Percentiles rank a stretch among this genome's conserved stretches.
Evolutionary conservation across 192 early-diverging fungal genomes (phyloP).

Genomic region (Phlyctochytrium bullatum): DNA sequence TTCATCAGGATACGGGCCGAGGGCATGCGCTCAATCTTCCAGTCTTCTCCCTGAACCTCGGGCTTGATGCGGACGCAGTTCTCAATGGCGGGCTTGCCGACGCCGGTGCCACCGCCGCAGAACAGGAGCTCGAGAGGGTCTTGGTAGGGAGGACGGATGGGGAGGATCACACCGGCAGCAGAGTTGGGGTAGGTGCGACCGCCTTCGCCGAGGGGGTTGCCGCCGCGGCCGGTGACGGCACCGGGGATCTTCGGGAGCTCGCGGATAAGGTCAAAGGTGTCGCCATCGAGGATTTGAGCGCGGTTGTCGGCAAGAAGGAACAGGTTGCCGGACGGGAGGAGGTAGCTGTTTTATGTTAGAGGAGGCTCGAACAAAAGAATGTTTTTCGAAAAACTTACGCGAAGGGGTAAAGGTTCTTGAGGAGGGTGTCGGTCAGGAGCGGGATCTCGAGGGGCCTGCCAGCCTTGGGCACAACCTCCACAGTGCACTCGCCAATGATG

Average conservation of each 20-base stretch:
- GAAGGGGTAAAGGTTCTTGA: conserved; percentile 24
- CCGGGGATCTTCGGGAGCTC: conserved; percentile 50
- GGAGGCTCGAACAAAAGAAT: no score
- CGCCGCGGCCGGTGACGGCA: neutral
- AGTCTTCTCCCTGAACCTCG: conserved; percentile 12
- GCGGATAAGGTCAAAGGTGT: conserved; percentile 33
- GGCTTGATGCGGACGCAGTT: conserved; percentile 14
- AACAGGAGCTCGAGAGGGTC: conserved; percentile 53
- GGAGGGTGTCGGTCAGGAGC: neutral
- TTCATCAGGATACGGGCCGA: conserved; percentile 13
- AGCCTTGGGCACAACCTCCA: conserved; percentile 8
- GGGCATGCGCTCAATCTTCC: conserved; percentile 28
- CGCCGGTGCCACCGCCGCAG: conserved; percentile 48
- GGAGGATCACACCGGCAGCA: conserved; percentile 51
- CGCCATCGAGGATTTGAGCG: conserved; percentile 8
- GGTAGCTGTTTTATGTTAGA: no score
- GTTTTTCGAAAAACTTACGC: no score
- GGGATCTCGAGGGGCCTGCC: conserved; percentile 7
- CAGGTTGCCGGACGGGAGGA: conserved; percentile 16
- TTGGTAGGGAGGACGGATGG: conserved; percentile 50
- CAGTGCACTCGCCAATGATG: no score
- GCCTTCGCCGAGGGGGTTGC: conserved; percentile 3
- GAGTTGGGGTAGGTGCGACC: conserved; percentile 55
- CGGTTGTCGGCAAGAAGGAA: conserved; percentile 2
- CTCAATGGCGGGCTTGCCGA: conserved; percentile 12